Base-by-base conservation (phyloP, 2,329 filamentous ascomycete species). In the Chaetomium olivaceum region DNA sequence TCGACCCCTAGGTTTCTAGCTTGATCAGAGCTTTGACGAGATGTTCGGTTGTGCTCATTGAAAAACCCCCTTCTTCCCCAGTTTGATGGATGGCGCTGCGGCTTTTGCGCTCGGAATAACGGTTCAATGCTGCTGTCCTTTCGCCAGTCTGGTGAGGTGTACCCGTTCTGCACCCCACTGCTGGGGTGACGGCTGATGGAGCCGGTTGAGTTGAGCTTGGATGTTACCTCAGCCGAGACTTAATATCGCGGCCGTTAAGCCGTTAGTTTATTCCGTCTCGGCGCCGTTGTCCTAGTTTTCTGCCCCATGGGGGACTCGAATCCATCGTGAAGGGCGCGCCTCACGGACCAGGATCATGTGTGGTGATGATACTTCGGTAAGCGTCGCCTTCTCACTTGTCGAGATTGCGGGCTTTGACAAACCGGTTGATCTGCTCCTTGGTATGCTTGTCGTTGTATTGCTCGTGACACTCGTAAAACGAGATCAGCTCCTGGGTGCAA, bases 401-500 rank as follows among this genome's bases (percentile, higher is more conserved):
- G 52, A 88, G 74, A 1, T 80, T 81, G 16, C 84, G 78, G 0
- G 85, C 85, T 73, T 87, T 87, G 73, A 88, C 80, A 67, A 87
- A 87, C 12, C 85, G 78, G 64, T 83, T 84, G 62, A 88, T 82
- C 71, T 86, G 83, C 73, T 87, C 85, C 58, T 82, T 76, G 2
- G 83, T 85, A 48, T 82, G 77, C 72, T 87, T 87, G 62, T 87
- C 85, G 68, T 86, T 86, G 70, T 86, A 87, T 70, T 85, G 81
- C 73, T 87, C 85, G 59, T 85, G 81, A 67, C 80, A 85, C 74
- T 96, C 91, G 75, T 97, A 97, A 69, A 97, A 86, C 3, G 91
- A 93, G 61, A 97, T 91, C 68, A 97, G 85, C 79, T 97, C 93
- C 78, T 97, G 93, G 0, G 91, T 94, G 73, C 91, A 92, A 77